phyloP scores from a whole-genome alignment of 768 basidiomycete genomes.

The Lentinula guzmanii region DNA sequence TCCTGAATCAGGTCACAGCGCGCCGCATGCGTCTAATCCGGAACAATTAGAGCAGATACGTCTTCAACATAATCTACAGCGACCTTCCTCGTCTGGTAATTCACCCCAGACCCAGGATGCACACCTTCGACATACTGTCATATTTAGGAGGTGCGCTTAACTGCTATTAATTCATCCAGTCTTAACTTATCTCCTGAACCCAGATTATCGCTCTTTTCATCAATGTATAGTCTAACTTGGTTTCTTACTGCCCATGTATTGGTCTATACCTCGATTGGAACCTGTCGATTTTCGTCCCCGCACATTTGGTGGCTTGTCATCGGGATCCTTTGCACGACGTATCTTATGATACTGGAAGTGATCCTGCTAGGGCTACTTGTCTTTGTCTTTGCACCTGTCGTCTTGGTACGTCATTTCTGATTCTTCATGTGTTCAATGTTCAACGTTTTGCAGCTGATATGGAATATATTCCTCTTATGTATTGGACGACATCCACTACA shows the following conservation, averaged over 20 bases:
- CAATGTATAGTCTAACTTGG: constrained; percentile 73
- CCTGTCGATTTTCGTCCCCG: constrained; percentile 69
- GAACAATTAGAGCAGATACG: background rate
- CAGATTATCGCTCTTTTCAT: constrained; percentile 60
- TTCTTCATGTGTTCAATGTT: background rate
- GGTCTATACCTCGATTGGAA: constrained; percentile 68
- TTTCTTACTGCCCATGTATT: constrained; percentile 78
- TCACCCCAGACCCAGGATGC: background rate
- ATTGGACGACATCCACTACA: constrained; percentile 77
- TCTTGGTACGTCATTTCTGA: constrained; percentile 37
- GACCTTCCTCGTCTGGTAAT: background rate
- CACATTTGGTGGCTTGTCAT: constrained; percentile 87
- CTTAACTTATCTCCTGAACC: background rate
- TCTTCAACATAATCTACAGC: background rate
- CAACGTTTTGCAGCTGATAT: constrained; percentile 45
- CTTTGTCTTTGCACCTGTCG: constrained; percentile 71
- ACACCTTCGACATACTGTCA: constrained; percentile 15
- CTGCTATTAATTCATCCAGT: background rate
- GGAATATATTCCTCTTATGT: constrained; percentile 75
- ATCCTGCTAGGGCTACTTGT: constrained; percentile 70
- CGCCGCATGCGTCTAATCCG: background rate
- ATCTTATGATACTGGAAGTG: constrained; percentile 67
- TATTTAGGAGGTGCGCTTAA: constrained; percentile 20
- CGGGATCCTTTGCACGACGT: constrained; percentile 73
- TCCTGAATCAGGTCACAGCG: background rate